These are phyloP conservation scores for Phoma sp. DNA, from an alignment of 2,329 filamentous ascomycete genomes.

Conservation along the genomic window DNA sequence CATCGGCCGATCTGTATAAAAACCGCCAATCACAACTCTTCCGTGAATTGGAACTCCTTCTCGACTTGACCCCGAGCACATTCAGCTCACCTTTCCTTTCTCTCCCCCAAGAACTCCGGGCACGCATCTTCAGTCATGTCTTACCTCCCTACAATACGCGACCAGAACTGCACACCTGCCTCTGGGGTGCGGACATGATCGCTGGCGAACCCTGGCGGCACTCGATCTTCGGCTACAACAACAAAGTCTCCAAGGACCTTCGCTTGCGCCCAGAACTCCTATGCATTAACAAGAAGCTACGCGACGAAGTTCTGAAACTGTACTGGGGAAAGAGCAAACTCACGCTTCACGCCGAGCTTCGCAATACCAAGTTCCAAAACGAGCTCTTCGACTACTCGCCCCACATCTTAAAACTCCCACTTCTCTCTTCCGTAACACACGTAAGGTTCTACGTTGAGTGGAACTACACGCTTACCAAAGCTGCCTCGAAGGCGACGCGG, in stretches of 20 bases:
- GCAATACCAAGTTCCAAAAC: slow-evolving; percentile 38
- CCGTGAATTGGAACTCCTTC: slow-evolving; percentile 42
- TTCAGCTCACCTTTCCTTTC: slow-evolving; percentile 41
- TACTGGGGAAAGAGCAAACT: slow-evolving; percentile 41
- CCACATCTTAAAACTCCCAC: slow-evolving; percentile 39
- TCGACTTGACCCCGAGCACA: slow-evolving; percentile 43
- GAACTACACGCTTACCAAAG: slow-evolving; percentile 40
- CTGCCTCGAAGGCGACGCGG: slow-evolving; percentile 21
- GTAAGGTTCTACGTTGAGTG: slow-evolving; percentile 46
- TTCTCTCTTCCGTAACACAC: slow-evolving; percentile 38
- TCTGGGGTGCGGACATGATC: slow-evolving; percentile 46
- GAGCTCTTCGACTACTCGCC: slow-evolving; percentile 45
- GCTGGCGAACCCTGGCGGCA: slow-evolving; percentile 43
- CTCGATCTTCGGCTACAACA: slow-evolving; percentile 41
- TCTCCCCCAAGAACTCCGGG: slow-evolving; percentile 39
- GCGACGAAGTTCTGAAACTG: slow-evolving; percentile 34
- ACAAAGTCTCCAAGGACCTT: slow-evolving; percentile 27
- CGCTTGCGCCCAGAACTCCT: slow-evolving; percentile 34
- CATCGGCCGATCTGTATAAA: slow-evolving; percentile 35
- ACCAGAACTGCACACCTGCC: slow-evolving; percentile 43
- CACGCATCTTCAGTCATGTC: slow-evolving; percentile 35
- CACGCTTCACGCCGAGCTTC: slow-evolving; percentile 43
- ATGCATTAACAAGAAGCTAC: slow-evolving; percentile 42
- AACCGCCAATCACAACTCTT: slow-evolving; percentile 43
- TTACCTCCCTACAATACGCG: slow-evolving; percentile 28